These are phyloP conservation scores for Oidiodendron maius DNA, from an alignment of 495 filamentous ascomycete genomes.

Conservation along the genomic window DNA sequence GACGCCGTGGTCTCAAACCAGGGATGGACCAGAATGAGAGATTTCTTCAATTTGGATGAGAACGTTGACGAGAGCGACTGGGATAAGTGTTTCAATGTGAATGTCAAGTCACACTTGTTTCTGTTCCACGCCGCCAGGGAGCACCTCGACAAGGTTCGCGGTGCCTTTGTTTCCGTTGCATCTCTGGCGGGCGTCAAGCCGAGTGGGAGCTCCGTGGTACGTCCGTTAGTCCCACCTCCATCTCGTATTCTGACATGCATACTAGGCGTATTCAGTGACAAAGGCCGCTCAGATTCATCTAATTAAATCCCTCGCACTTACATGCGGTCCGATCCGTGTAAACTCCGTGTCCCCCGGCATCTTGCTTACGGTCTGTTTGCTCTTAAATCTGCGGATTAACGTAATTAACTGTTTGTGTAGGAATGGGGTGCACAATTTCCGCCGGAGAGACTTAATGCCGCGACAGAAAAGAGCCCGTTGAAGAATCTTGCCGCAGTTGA, in stretches of 20 bases:
- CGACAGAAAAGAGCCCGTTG: conserved; percentile 39
- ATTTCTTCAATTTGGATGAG: conserved; percentile 46
- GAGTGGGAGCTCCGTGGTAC: conserved; percentile 41
- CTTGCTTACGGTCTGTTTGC: conserved; percentile 35
- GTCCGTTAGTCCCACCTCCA: background rate
- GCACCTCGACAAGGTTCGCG: conserved; percentile 40
- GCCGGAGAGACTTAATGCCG: conserved; percentile 33
- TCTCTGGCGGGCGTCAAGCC: conserved; percentile 47
- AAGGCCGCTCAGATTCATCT: conserved; percentile 55
- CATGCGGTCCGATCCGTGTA: conserved; percentile 45
- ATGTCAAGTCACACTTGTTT: conserved; percentile 53
- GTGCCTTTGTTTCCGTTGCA: conserved; percentile 48
- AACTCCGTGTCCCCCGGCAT: conserved; percentile 49
- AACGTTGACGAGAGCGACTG: conserved; percentile 50
- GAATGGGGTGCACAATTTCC: conserved; percentile 50
- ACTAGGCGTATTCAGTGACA: conserved; percentile 41
- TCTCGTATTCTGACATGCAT: background rate
- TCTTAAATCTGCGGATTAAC: background rate
- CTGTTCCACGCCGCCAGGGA: conserved; percentile 43
- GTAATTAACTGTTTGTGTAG: conserved; percentile 15
- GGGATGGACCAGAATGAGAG: conserved; percentile 48
- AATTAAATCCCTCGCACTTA: conserved; percentile 43
- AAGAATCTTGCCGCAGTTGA: conserved; percentile 46
- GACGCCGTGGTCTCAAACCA: conserved; percentile 52
- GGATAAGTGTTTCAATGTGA: conserved; percentile 50